Percentiles rank a stretch among this genome's conserved stretches.
phyloP scores from a whole-genome alignment of 1,284 basidiomycete genomes.

The Austroboletus olivaceoglutinosus region DNA sequence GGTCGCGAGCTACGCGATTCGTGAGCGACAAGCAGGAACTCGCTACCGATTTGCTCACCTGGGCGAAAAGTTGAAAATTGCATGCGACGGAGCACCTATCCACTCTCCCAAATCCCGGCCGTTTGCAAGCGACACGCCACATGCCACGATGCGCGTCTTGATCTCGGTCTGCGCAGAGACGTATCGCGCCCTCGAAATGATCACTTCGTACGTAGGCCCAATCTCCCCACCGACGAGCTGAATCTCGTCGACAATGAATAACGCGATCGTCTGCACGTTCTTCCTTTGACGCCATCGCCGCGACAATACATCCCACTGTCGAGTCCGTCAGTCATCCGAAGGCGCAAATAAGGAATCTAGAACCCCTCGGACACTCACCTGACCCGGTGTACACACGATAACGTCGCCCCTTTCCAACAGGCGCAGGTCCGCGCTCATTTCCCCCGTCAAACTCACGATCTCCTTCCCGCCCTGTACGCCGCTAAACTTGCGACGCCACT shows the following conservation, averaged over 20 bases:
- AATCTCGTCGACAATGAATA: slow-evolving; percentile 94
- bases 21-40: slow-evolving; percentile 3
- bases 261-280: slow-evolving; percentile 90
- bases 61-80: slow-evolving; percentile 97
- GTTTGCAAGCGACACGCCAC: slow-evolving; percentile 94
- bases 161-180: slow-evolving; percentile 93
- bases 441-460: slow-evolving; percentile 90
- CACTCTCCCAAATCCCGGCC: slow-evolving; percentile 96
- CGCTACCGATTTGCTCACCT: slow-evolving; percentile 45
- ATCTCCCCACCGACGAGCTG: slow-evolving; percentile 92
- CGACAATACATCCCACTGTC: slow-evolving; percentile 95
- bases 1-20: slow-evolving; percentile 71
- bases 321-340: slow-evolving; percentile 13
- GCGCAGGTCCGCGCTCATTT: slow-evolving; percentile 91
- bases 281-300: slow-evolving; percentile 95
- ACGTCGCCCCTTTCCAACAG: slow-evolving; percentile 90
- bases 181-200: slow-evolving; percentile 92
- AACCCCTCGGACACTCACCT: slow-evolving; percentile 46
- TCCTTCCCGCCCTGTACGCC: slow-evolving; percentile 85
- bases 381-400: slow-evolving; percentile 88
- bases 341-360: background rate
- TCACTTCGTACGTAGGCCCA: slow-evolving; percentile 94
- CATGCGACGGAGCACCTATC: slow-evolving; percentile 92
- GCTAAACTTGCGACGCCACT: slow-evolving; percentile 89
- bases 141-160: slow-evolving; percentile 91